Evolutionary conservation across 257 asterid genomes (phyloP), one percentile per base, ranked within the genome.

Genomic region (Solanum arcanum): DNA sequence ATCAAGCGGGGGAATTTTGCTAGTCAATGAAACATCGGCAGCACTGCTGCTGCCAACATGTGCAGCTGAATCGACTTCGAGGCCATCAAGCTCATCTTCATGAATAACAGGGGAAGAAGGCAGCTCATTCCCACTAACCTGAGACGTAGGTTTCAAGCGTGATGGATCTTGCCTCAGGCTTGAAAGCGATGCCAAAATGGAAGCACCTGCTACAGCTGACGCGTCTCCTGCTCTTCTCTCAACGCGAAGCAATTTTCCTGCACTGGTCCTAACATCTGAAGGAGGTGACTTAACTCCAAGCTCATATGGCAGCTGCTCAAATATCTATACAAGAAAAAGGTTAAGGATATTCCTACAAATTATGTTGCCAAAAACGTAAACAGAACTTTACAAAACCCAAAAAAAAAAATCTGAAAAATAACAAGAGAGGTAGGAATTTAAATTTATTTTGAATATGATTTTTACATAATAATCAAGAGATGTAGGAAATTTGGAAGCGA

Each of bases 151-250:
- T 90, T 92, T 94, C 84, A 94, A 88, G 69, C 91, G 93, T 12
- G 95, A 92, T 74, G 89, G 68, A 90, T 94, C 95, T 86, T 89
- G 94, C 86, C 96, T 92, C 84, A 89, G 90, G 87, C 90, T 91
- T 84, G 98, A 96, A 86, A 96, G 98, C 1, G 98, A 96, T 56
- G 98, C 99, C 95, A 96, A 92, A 90, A 95, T 94, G 39, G 98
- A 95, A 90, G 98, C 98, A 86, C 98, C 97, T 70, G 93, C 95
- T 27, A 93, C 97, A 87, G 97, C 97, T 88, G 98, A 95, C 59
- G 96, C 93, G 92, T 95, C 98, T 88, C 98, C 98, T n/a, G 89
- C 90, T 85, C 95, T 92, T 89, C 93, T 94, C 89, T 93, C 98
- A 84, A 84, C 93, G 12, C 89, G 92, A 62, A 88, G 87, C 89